A percentile compares a stretch with the other conserved stretches of the same genome.
phyloP scores from a whole-genome alignment of 148 eudicot genomes.

The Rhododendron williamsianum region DNA sequence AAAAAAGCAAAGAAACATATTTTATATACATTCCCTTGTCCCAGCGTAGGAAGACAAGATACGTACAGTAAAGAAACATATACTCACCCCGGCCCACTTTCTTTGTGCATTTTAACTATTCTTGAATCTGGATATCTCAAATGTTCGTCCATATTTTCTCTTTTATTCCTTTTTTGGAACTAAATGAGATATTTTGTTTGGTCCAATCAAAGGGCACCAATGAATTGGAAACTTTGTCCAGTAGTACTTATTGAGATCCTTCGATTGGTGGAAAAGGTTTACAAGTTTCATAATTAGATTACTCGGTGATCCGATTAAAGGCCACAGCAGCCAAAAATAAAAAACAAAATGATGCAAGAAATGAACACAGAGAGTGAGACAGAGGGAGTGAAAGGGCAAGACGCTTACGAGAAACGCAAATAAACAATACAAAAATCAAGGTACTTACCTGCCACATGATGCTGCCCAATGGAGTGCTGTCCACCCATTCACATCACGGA shows the following conservation, averaged over 20 bases:
- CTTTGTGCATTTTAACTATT: not conserved
- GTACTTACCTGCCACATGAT: conserved; percentile 64
- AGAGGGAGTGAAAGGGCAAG: not conserved
- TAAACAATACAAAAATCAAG: not conserved
- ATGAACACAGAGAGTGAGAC: not conserved
- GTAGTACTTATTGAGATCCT: not conserved
- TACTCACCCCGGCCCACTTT: not conserved
- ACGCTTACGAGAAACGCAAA: not conserved
- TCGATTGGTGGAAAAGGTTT: not conserved
- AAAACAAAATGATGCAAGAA: not conserved
- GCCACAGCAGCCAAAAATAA: not conserved
- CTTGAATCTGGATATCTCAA: not conserved
- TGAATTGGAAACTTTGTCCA: not conserved
- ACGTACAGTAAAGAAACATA: not conserved
- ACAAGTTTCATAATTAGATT: not conserved
- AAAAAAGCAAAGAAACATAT: not conserved
- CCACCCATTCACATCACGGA: conserved; percentile 80
- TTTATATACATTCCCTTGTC: not conserved
- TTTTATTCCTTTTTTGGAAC: not conserved
- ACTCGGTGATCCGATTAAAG: not conserved
- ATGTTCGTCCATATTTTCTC: not conserved
- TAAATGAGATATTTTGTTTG: not conserved
- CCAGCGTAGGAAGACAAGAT: not conserved
- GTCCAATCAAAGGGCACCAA: not conserved
- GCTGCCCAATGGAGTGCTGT: conserved; percentile 93